Evolutionary conservation across 768 basidiomycete species (phyloP).

Genomic region (Sistotremastrum suecicum): DNA sequence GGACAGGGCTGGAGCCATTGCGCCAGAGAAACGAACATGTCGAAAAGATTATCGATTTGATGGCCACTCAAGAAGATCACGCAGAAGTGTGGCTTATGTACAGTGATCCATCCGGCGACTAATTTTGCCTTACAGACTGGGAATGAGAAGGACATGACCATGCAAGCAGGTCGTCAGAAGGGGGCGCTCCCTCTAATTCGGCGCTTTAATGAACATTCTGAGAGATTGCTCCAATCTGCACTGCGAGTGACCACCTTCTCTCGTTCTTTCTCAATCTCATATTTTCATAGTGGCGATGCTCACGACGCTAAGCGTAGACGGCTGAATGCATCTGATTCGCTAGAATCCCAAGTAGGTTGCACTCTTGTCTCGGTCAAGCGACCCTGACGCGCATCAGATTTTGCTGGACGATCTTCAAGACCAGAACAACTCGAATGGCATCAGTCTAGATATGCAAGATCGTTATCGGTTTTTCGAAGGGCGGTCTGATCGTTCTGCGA

Average conservation of each 20-base stretch:
- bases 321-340: slow-evolving; percentile 23
- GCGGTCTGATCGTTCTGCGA: background rate
- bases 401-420: slow-evolving; percentile 79
- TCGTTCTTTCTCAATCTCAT: background rate
- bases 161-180: slow-evolving; percentile 86
- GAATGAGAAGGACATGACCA: slow-evolving; percentile 82
- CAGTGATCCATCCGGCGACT: background rate
- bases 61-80: slow-evolving; percentile 84
- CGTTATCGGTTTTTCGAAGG: slow-evolving; percentile 66
- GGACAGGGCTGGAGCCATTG: slow-evolving; percentile 63
- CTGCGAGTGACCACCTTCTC: slow-evolving; percentile 30
- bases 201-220: slow-evolving; percentile 96
- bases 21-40: slow-evolving; percentile 49
- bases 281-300: slow-evolving; percentile 3
- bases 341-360: background rate
- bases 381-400: slow-evolving; percentile 37
- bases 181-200: slow-evolving; percentile 85
- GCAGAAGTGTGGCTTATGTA: slow-evolving; percentile 41
- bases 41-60: slow-evolving; percentile 72
- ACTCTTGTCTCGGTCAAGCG: background rate
- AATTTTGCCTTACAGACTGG: slow-evolving; percentile 45
- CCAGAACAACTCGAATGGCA: slow-evolving; percentile 46
- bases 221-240: slow-evolving; percentile 70
- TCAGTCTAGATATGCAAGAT: slow-evolving; percentile 79
- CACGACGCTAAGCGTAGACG: slow-evolving; percentile 45